Evolutionary conservation across 1,139 yeast species (phyloP).

Genomic region (Suhomyces kunorum): DNA sequence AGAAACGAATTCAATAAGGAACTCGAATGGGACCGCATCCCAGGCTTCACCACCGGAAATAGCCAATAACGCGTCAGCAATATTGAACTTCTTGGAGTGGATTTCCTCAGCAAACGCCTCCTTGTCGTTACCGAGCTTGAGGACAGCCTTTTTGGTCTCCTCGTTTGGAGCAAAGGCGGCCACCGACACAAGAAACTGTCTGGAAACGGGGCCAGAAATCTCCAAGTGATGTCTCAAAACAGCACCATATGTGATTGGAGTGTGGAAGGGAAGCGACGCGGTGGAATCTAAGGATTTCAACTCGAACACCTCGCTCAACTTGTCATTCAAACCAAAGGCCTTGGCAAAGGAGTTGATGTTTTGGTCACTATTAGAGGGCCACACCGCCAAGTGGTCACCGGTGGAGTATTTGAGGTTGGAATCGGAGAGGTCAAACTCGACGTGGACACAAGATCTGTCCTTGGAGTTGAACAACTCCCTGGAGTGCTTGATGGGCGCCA

Average conservation of each 20-base stretch:
- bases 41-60: constrained; percentile 68
- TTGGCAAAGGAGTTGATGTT: constrained; percentile 64
- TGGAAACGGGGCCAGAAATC: constrained; percentile 89
- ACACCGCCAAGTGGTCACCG: constrained; percentile 93
- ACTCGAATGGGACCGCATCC: constrained; percentile 79
- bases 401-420: constrained; percentile 84
- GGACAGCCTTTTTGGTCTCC: constrained; percentile 53
- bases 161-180: constrained; percentile 80
- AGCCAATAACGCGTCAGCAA: constrained; percentile 70
- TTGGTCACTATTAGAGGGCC: constrained; percentile 89
- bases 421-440: constrained; percentile 78
- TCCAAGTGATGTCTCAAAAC: constrained; percentile 86
- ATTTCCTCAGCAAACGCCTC: constrained; percentile 65
- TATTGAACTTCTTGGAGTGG: constrained; percentile 60
- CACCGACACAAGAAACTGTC: constrained; percentile 78
- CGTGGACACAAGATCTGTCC: constrained; percentile 82
- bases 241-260: constrained; percentile 88
- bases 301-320: constrained; percentile 58
- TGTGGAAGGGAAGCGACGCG: constrained; percentile 72
- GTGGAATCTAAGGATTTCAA: constrained; percentile 77
- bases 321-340: constrained; percentile 61
- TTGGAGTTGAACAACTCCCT: constrained; percentile 69
- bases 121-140: constrained; percentile 67
- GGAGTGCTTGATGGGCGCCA: constrained; percentile 65
- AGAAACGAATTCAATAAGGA: constrained; percentile 76